Evolutionary conservation across 2,329 filamentous ascomycete species (phyloP).

Genomic region (Aspergillus pseudonomiae): DNA sequence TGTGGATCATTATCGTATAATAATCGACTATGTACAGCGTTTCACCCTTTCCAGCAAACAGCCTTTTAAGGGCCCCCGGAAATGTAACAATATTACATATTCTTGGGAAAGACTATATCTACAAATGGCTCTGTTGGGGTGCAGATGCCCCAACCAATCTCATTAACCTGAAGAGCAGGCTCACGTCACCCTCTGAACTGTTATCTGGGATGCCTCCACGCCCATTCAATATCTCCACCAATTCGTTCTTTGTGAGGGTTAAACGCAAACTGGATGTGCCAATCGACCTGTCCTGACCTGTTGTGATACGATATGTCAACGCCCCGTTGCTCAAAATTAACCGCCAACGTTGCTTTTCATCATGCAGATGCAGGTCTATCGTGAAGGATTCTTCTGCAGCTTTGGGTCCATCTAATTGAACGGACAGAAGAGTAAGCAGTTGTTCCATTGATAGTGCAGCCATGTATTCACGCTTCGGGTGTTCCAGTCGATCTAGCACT

Average conservation of each 20-base stretch:
- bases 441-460: conserved; percentile 19
- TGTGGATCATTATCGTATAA: background rate
- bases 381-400: conserved; percentile 14
- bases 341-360: conserved; percentile 18
- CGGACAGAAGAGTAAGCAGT: conserved; percentile 22
- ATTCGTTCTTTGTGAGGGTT: background rate
- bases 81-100: background rate
- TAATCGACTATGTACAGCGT: background rate
- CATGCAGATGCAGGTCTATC: conserved; percentile 22
- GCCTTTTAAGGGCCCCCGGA: background rate
- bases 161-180: background rate
- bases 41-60: background rate
- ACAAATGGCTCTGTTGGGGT: background rate
- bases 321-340: conserved; percentile 26
- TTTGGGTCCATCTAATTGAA: conserved; percentile 21
- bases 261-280: background rate
- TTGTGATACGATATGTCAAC: conserved; percentile 15
- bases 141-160: background rate
- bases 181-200: background rate
- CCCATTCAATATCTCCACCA: background rate
- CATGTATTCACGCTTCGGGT: conserved; percentile 12
- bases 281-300: background rate
- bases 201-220: background rate
- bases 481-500: background rate
- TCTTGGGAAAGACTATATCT: background rate